These are phyloP conservation scores for Gymnopilus dilepis DNA, from an alignment of 768 basidiomycete genomes.

Conservation along the genomic window DNA sequence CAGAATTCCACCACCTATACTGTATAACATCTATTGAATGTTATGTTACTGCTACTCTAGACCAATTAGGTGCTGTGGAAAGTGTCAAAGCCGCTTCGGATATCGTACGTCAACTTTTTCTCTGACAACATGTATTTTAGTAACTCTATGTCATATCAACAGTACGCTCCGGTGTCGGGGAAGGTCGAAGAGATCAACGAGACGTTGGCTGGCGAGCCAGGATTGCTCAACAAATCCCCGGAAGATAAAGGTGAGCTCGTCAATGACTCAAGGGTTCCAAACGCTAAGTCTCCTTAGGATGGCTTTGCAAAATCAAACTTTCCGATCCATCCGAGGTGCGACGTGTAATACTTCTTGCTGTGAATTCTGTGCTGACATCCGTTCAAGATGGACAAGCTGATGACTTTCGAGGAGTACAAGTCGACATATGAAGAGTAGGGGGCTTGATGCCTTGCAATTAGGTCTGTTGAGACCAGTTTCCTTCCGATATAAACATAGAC, in stretches of 20 bases:
- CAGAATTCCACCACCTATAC: slow-evolving; percentile 33
- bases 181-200: slow-evolving; percentile 81
- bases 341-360: neutral
- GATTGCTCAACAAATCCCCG: slow-evolving; percentile 87
- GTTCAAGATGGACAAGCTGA: slow-evolving; percentile 66
- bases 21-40: neutral
- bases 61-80: slow-evolving; percentile 89
- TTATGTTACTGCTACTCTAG: slow-evolving; percentile 40
- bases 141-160: slow-evolving; percentile 6
- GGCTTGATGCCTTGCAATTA: neutral
- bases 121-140: slow-evolving; percentile 5
- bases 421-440: slow-evolving; percentile 40
- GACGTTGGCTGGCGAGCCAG: slow-evolving; percentile 66
- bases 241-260: slow-evolving; percentile 73
- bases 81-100: slow-evolving; percentile 97
- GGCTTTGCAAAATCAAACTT: slow-evolving; percentile 94
- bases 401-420: slow-evolving; percentile 80
- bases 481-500: slow-evolving; percentile 4
- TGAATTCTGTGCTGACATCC: neutral
- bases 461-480: neutral
- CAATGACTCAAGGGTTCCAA: neutral
- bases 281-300: slow-evolving; percentile 57
- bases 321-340: slow-evolving; percentile 78
- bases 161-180: slow-evolving; percentile 96
- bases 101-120: slow-evolving; percentile 56